Evolutionary conservation across 2,329 filamentous ascomycete species (phyloP).

Genomic region (Diaporthe ampelina): DNA sequence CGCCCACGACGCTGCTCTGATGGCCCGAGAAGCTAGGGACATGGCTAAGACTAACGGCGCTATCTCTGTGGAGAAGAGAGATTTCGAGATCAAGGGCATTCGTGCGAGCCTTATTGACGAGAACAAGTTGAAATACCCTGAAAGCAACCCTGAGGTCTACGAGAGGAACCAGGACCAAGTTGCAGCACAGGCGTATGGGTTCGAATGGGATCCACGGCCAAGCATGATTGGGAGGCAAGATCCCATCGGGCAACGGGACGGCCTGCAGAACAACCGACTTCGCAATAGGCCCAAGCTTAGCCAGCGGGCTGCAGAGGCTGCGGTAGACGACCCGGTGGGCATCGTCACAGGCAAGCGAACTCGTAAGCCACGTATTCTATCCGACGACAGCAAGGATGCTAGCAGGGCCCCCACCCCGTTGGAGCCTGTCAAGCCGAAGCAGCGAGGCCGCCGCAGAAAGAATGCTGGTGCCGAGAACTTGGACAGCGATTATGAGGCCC

Average conservation of each 20-base stretch:
- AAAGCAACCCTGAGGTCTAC: conserved; percentile 62
- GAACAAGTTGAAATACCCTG: conserved; percentile 58
- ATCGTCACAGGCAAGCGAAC: conserved; percentile 66
- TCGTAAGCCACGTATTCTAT: conserved; percentile 67
- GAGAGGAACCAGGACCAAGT: conserved; percentile 66
- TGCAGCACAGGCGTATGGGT: conserved; percentile 72
- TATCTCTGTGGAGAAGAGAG: conserved; percentile 60
- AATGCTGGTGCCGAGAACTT: conserved; percentile 35
- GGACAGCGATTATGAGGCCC: conserved; percentile 38
- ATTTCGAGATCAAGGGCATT: conserved; percentile 69
- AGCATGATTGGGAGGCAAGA: conserved; percentile 72
- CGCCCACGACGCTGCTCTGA: conserved; percentile 57
- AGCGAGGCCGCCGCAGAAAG: conserved; percentile 39
- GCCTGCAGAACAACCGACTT: conserved; percentile 66
- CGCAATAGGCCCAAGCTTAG: conserved; percentile 71
- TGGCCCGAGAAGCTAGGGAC: conserved; percentile 52
- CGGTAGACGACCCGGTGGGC: conserved; percentile 51
- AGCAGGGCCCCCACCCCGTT: conserved; percentile 67
- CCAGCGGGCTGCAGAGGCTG: conserved; percentile 70
- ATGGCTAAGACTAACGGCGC: conserved; percentile 49
- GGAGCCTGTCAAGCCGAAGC: conserved; percentile 37
- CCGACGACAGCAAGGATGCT: conserved; percentile 63
- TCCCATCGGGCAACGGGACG: conserved; percentile 68
- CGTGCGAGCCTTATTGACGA: conserved; percentile 55
- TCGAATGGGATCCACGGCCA: conserved; percentile 71